Percentiles rank a stretch among this genome's conserved stretches.
Conservation (phyloP, 108 stramenopile species). For the Cylindrotheca closterium region DNA sequence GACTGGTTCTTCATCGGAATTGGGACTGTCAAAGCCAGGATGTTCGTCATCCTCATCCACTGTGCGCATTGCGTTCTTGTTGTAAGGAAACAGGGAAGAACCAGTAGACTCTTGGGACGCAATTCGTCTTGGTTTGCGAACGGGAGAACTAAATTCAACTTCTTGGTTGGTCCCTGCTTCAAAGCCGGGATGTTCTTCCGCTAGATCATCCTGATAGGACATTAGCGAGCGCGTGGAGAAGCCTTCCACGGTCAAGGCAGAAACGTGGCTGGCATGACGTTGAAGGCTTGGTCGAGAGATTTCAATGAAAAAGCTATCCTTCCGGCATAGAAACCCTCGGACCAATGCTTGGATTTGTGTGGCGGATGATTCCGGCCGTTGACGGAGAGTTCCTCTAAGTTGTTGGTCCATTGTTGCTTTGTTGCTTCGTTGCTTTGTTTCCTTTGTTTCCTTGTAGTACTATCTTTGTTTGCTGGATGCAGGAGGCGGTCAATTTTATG, state of each 20-base stretch:
- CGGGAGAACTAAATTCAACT: neutral
- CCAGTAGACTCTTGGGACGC: neutral
- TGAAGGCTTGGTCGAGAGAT: neutral
- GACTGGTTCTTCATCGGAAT: neutral
- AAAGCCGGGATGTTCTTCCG: neutral
- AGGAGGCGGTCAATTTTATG: too few relatives aligned
- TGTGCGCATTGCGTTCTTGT: neutral
- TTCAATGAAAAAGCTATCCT: neutral
- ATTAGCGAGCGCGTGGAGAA: neutral
- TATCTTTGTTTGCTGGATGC: too few relatives aligned
- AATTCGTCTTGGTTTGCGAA: neutral
- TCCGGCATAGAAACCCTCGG: neutral
- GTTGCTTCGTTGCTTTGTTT: too few relatives aligned
- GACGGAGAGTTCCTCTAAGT: too few relatives aligned
- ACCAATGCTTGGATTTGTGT: neutral
- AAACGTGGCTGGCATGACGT: neutral
- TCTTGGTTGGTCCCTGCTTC: neutral
- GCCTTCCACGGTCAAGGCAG: neutral
- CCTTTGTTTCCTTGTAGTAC: too few relatives aligned
- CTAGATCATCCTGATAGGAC: neutral
- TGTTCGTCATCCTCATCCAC: neutral
- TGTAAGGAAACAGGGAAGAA: neutral
- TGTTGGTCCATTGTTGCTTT: too few relatives aligned
- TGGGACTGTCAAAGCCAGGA: neutral
- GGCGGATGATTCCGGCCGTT: too few relatives aligned